Evolutionary conservation across 2,329 filamentous ascomycete species (phyloP).

Genomic region (Ceratocystis cubensis): DNA sequence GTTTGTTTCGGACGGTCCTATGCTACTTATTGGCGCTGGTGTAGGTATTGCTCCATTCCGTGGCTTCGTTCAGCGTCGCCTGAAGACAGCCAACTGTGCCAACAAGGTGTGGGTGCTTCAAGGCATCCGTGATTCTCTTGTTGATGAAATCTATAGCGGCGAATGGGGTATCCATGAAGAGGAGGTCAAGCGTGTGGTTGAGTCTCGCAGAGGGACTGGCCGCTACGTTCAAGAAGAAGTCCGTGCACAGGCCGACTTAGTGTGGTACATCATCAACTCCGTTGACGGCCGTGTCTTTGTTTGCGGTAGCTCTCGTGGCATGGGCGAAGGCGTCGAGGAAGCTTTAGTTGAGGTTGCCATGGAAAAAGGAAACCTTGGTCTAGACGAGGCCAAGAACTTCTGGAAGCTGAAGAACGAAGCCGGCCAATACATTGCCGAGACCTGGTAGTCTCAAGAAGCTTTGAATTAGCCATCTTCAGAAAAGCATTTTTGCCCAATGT

Average conservation of each 20-base stretch:
- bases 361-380: slow-evolving; percentile 76
- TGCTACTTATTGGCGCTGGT: slow-evolving; percentile 93
- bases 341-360: slow-evolving; percentile 84
- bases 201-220: slow-evolving; percentile 63
- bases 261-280: slow-evolving; percentile 95
- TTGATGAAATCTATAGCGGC: slow-evolving; percentile 92
- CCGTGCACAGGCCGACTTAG: slow-evolving; percentile 77
- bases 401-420: slow-evolving; percentile 86
- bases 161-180: slow-evolving; percentile 92
- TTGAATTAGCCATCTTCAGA: background rate
- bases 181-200: slow-evolving; percentile 69
- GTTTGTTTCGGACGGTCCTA: slow-evolving; percentile 86
- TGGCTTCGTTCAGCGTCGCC: slow-evolving; percentile 85
- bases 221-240: slow-evolving; percentile 97
- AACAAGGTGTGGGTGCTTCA: slow-evolving; percentile 98
- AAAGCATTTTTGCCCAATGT: background rate
- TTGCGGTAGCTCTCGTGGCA: slow-evolving; percentile 86
- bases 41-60: slow-evolving; percentile 96
- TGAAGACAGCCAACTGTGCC: slow-evolving; percentile 89
- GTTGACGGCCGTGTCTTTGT: slow-evolving; percentile 95
- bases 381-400: slow-evolving; percentile 71
- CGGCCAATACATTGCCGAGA: slow-evolving; percentile 88
- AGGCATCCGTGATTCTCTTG: slow-evolving; percentile 80
- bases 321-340: slow-evolving; percentile 91
- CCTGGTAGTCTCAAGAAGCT: slow-evolving; percentile 36